Evolutionary conservation across 495 filamentous ascomycete genomes (phyloP), one percentile per base, ranked within the genome.

Genomic region (Bacidia gigantensis): DNA sequence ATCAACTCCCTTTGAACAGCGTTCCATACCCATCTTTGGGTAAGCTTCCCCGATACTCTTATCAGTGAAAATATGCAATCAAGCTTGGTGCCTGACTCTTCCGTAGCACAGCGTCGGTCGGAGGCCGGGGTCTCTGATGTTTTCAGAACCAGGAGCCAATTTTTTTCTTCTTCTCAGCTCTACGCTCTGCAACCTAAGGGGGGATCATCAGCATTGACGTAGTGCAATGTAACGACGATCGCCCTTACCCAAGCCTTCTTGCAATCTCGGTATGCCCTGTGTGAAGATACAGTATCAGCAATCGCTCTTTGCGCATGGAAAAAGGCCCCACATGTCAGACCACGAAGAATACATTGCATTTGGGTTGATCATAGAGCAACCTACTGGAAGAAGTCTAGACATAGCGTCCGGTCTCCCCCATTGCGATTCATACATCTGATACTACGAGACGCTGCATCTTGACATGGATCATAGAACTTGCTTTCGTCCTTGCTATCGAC

Each of bases 331-430:
- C n/a, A n/a, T n/a, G n/a, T n/a, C n/a, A n/a, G n/a, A n/a, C n/a
- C n/a, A n/a, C n/a, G n/a, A n/a, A n/a, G n/a, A n/a, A n/a, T n/a
- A n/a, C n/a, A n/a, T n/a, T n/a, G n/a, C n/a, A n/a, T n/a, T n/a
- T n/a, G n/a, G n/a, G n/a, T n/a, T n/a, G n/a, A n/a, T n/a, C n/a
- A n/a, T n/a, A n/a, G n/a, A n/a, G 21, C 2, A 38, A 54, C 81
- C 69, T 57, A 96, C 89, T 95, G 84, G 62, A 97, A 97, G 65
- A 92, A 97, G 64, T 96, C 92, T 46, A 69, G 67, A 61, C 90
- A 97, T 78, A 96, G 81, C n/a, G 82, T 74, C 49, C 80, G 76
- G 64, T 95, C 87, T 18, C 79, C 87, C 2, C 69, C 80, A 67
- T 97, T 97, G 21, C 90, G 79, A 58, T 86, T 80, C 65, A 97